A percentile compares a stretch with the other conserved stretches of the same genome.
These are phyloP conservation scores for Epichloe coenophiala DNA, from an alignment of 2,329 filamentous ascomycete genomes.

Conservation along the genomic window DNA sequence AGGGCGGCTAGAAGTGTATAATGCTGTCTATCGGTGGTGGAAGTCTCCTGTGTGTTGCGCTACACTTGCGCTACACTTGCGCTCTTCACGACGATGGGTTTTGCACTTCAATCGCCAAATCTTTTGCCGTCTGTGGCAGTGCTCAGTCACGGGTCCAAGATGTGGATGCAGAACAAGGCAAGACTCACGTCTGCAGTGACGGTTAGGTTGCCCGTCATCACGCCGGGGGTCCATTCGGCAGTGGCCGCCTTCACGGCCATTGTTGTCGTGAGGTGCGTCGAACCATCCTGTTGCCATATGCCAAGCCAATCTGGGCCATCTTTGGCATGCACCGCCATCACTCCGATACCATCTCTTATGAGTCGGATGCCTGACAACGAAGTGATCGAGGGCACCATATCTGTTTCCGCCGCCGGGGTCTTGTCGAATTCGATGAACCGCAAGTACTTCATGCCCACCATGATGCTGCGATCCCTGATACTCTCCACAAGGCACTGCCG, in stretches of 20 bases:
- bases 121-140: conserved; percentile 4
- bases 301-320: conserved; percentile 4
- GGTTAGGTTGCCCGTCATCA: not conserved
- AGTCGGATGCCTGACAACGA: conserved; percentile 2
- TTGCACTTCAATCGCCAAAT: conserved; percentile 11
- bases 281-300: conserved; percentile 5
- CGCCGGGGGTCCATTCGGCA: conserved; percentile 1
- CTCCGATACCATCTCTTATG: conserved; percentile 4
- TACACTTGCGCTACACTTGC: not conserved
- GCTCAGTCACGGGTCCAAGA: not conserved
- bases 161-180: not conserved
- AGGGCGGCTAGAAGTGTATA: too few species aligned
- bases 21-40: too few species aligned
- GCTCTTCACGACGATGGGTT: not conserved
- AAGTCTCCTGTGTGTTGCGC: too few species aligned
- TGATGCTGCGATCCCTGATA: not conserved
- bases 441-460: conserved; percentile 5
- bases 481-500: conserved; percentile 1
- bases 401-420: not conserved
- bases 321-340: conserved; percentile 4
- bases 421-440: conserved; percentile 3
- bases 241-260: not conserved
- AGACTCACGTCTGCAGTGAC: conserved; percentile 6
- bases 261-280: not conserved
- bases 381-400: not conserved